phyloP scores from a whole-genome alignment of 2,329 filamentous ascomycete species.

The Fusarium nygamai region DNA sequence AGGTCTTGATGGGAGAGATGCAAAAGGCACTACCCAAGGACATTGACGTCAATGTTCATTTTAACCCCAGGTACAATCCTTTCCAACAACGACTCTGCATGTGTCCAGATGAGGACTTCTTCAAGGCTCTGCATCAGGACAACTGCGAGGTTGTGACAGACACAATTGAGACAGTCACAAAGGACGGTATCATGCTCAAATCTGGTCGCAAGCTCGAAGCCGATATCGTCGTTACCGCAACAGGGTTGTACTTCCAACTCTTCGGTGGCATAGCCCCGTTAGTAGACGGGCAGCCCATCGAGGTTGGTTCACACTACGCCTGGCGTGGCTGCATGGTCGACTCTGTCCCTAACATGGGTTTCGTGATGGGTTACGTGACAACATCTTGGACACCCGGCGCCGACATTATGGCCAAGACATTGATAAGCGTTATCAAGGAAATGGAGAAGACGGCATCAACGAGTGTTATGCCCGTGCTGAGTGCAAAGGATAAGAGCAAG shows the following conservation, averaged over 20 bases:
- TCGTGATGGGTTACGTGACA: conserved; percentile 73
- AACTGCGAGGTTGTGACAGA: conserved; percentile 62
- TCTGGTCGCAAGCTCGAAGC: conserved; percentile 63
- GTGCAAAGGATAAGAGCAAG: conserved; percentile 35
- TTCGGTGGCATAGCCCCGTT: conserved; percentile 62
- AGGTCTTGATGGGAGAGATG: conserved; percentile 54
- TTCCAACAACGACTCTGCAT: conserved; percentile 82
- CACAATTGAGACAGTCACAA: conserved; percentile 60
- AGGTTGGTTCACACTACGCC: conserved; percentile 61
- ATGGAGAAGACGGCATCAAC: conserved; percentile 60
- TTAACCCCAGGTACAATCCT: conserved; percentile 71
- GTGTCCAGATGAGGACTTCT: conserved; percentile 67
- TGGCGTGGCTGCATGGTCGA: conserved; percentile 75
- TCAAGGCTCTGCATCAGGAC: conserved; percentile 55
- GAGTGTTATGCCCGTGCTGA: conserved; percentile 57
- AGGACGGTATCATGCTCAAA: conserved; percentile 57
- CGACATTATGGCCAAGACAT: conserved; percentile 60
- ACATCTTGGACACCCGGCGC: conserved; percentile 75
- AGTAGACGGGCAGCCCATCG: conserved; percentile 64
- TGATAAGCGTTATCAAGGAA: conserved; percentile 61
- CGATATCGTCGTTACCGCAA: conserved; percentile 76
- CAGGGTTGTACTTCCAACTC: conserved; percentile 69
- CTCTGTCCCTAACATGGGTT: conserved; percentile 70
- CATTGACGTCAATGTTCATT: conserved; percentile 68
- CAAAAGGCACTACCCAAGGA: conserved; percentile 61